A percentile compares a stretch with the other conserved stretches of the same genome.
phyloP scores from a whole-genome alignment of 2,329 filamentous ascomycete genomes.

The Sporothrix euskadiensis region DNA sequence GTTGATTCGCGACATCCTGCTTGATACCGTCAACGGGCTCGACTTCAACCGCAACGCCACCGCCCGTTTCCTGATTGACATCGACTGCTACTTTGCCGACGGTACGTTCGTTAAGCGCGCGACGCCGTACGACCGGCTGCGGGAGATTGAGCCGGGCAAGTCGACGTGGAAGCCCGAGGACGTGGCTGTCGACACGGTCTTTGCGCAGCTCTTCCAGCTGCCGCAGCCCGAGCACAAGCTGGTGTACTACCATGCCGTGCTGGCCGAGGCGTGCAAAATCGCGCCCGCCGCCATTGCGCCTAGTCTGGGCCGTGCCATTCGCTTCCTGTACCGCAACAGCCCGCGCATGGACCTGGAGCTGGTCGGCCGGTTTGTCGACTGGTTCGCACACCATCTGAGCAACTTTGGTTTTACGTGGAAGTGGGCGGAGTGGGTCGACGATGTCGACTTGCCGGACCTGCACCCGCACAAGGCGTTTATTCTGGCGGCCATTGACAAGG shows the following conservation, averaged over 20 bases:
- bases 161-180: conserved; percentile 97
- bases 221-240: conserved; percentile 88
- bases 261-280: conserved; percentile 94
- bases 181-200: conserved; percentile 94
- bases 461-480: conserved; percentile 95
- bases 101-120: conserved; percentile 91
- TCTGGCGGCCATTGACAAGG: conserved; percentile 85
- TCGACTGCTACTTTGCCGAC: conserved; percentile 91
- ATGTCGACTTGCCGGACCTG: conserved; percentile 72
- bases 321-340: conserved; percentile 81
- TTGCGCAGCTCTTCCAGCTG: conserved; percentile 89
- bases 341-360: conserved; percentile 86
- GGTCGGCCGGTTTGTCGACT: conserved; percentile 85
- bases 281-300: conserved; percentile 95
- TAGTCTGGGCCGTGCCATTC: conserved; percentile 87
- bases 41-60: conserved; percentile 88
- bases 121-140: conserved; percentile 86
- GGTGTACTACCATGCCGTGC: conserved; percentile 92
- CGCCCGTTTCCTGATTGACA: conserved; percentile 86
- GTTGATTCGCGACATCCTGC: conserved; percentile 78
- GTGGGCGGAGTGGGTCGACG: conserved; percentile 94
- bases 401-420: conserved; percentile 99
- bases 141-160: conserved; percentile 63
- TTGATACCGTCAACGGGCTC: conserved; percentile 91
- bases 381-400: conserved; percentile 96